Conservation (phyloP, 148 eudicot species). For the Linanthus parryae region DNA sequence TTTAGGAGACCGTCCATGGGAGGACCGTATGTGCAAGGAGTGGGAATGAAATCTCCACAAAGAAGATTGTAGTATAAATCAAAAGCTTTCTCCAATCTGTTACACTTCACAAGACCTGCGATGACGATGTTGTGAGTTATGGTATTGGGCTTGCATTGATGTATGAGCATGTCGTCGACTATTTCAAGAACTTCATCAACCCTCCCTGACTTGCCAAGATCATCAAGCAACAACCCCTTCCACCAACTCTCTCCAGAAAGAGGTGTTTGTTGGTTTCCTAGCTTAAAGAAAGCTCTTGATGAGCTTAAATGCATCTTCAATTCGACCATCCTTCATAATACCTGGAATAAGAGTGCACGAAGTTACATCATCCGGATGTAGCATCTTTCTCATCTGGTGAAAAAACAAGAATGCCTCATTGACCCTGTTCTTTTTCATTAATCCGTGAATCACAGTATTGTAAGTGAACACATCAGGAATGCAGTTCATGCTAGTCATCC, state of each 20-base stretch:
- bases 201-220: slow-evolving; percentile 67
- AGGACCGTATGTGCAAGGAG: slow-evolving; percentile 92
- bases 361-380: slow-evolving; percentile 70
- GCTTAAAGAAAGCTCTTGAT: slow-evolving; percentile 26
- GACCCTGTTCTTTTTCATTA: slow-evolving; percentile 49
- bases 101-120: slow-evolving; percentile 70
- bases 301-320: slow-evolving; percentile 65
- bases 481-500: slow-evolving; percentile 54
- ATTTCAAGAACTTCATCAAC: slow-evolving; percentile 43
- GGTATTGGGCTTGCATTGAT: slow-evolving; percentile 59
- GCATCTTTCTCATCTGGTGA: slow-evolving; percentile 76
- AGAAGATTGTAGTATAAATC: slow-evolving; percentile 75
- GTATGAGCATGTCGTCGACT: slow-evolving; percentile 64
- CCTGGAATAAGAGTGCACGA: slow-evolving; percentile 70
- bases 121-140: slow-evolving; percentile 82
- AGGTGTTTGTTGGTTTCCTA: slow-evolving; percentile 15
- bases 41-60: slow-evolving; percentile 75
- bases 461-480: slow-evolving; percentile 78
- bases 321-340: slow-evolving; percentile 49
- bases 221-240: slow-evolving; percentile 71
- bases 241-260: slow-evolving; percentile 66
- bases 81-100: slow-evolving; percentile 58
- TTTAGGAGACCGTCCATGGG: slow-evolving; percentile 81
- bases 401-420: slow-evolving; percentile 72
- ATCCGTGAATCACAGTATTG: slow-evolving; percentile 73